Conservation (phyloP, 2,329 filamentous ascomycete species). For the Elsinoe fawcettii region DNA sequence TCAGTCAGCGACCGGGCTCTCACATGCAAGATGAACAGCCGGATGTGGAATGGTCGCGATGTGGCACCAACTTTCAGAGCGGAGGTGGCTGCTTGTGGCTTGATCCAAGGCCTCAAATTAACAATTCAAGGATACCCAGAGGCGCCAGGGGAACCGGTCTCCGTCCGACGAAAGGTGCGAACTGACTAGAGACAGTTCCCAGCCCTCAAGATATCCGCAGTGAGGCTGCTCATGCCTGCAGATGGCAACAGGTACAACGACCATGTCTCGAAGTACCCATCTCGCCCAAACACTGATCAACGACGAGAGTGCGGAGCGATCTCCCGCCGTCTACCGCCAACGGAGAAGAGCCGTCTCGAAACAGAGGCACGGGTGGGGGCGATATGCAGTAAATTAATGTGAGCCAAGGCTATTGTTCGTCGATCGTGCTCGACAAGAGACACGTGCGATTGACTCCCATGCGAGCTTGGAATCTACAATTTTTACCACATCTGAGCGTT, state of each 20-base stretch:
- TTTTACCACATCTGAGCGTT: not conserved
- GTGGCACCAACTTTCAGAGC: not conserved
- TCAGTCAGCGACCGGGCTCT: not conserved
- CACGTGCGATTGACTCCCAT: not conserved
- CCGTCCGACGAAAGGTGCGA: not conserved
- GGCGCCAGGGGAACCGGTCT: slow-evolving; percentile 7
- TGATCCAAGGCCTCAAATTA: slow-evolving; percentile 1
- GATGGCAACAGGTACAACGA: not conserved
- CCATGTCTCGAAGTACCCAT: not conserved
- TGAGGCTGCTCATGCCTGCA: not conserved
- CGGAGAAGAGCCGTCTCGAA: slow-evolving; percentile 11
- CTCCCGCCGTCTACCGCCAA: slow-evolving; percentile 11
- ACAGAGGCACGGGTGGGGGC: slow-evolving; percentile 1
- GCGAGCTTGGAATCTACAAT: slow-evolving; percentile 2
- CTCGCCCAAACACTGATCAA: slow-evolving; percentile 1
- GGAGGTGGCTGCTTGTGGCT: slow-evolving; percentile 10
- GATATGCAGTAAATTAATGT: not conserved
- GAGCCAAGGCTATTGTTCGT: slow-evolving; percentile 11
- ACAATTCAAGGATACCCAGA: not conserved
- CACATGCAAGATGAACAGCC: not conserved
- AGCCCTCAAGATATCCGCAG: not conserved
- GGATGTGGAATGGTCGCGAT: slow-evolving; percentile 10
- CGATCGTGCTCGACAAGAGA: slow-evolving; percentile 1
- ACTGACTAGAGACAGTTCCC: not conserved
- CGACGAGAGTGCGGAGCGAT: slow-evolving; percentile 4